Evolutionary conservation across 495 filamentous ascomycete species (phyloP).

Genomic region (Aspergillus asperescens): DNA sequence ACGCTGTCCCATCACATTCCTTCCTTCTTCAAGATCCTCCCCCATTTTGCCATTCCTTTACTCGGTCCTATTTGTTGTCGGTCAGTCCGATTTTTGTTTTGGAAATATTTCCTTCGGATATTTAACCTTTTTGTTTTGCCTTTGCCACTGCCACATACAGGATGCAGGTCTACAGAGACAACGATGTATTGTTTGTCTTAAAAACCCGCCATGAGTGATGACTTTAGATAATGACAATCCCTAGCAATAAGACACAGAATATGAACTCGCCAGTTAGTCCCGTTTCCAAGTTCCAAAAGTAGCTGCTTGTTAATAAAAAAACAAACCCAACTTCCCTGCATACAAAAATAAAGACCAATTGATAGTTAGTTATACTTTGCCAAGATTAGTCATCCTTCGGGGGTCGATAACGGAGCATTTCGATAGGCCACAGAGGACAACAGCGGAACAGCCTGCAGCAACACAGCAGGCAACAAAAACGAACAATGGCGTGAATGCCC

Average conservation of each 20-base stretch:
- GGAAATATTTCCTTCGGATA: conserved; percentile 2
- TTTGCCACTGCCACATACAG: conserved; percentile 8
- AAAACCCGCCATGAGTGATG: conserved; percentile 11
- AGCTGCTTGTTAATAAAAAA: too few species aligned
- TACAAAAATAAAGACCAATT: neutral
- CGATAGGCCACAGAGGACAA: conserved; percentile 5
- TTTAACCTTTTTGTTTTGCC: conserved; percentile 1
- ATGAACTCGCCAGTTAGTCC: neutral
- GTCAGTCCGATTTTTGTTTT: neutral
- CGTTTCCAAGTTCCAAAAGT: too few species aligned
- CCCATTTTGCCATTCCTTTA: neutral
- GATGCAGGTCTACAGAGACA: conserved; percentile 1
- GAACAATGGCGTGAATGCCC: conserved; percentile 10
- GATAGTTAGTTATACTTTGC: too few species aligned
- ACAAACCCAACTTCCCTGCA: too few species aligned
- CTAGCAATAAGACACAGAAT: neutral
- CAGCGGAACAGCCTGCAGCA: neutral
- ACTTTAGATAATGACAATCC: conserved; percentile 9
- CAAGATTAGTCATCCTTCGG: conserved; percentile 12
- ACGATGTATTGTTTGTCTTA: conserved; percentile 2
- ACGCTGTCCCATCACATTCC: neutral
- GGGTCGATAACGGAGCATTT: neutral
- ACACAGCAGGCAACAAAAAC: conserved; percentile 3
- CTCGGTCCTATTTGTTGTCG: neutral
- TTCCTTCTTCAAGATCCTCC: neutral